Base-by-base conservation (phyloP, 2,329 filamentous ascomycete genomes). In the Hypomyces perniciosus region DNA sequence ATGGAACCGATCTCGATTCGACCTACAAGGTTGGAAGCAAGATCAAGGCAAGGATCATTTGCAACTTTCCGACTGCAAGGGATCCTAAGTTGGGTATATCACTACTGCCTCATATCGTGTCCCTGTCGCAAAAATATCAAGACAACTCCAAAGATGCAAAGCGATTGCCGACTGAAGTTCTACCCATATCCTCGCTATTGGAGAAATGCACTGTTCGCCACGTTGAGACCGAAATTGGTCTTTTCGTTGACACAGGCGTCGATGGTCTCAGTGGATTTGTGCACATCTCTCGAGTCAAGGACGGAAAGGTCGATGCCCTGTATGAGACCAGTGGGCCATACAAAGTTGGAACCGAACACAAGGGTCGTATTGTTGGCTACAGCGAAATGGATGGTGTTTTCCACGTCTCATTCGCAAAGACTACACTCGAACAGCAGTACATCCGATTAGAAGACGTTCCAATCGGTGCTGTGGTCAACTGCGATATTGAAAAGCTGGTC, bases 271-370 rank as follows among this genome's bases (percentile, higher is more conserved):
- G 81, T n/a, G 89, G 89, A 8, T 99, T 96, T 62, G 90, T 95
- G 26, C 93, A 99, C 67, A 95, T 99, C 57, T 99, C 93, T 1
- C 83, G 88, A 56, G 80, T 99, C 54, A 87, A 92, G 53, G 92
- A 99, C 65, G 85, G 86, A 58, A 95, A 93, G 66, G 80, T 96
- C 48, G 93, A 97, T 56, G 81, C 81, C 1, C 75, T 99, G 5
- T 88, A 88, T 10, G 82, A 89, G 56, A 76, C 82, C 4, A 84
- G 83, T 13, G 93, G 93, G 0, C 78, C 85, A 2, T 96, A 84
- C 73, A 88, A 90, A 67, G 65, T 87, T 20, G 90, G 83, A 38
- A 86, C 90, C 1, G 80, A 79, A 12, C 93, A 99, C 68, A 81
- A 84, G 46, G 90, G 86, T 38, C 84, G 93, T 54, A 78, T 99